phyloP scores from a whole-genome alignment of 108 stramenopile genomes.

The Stephanodiscus minutulus region DNA sequence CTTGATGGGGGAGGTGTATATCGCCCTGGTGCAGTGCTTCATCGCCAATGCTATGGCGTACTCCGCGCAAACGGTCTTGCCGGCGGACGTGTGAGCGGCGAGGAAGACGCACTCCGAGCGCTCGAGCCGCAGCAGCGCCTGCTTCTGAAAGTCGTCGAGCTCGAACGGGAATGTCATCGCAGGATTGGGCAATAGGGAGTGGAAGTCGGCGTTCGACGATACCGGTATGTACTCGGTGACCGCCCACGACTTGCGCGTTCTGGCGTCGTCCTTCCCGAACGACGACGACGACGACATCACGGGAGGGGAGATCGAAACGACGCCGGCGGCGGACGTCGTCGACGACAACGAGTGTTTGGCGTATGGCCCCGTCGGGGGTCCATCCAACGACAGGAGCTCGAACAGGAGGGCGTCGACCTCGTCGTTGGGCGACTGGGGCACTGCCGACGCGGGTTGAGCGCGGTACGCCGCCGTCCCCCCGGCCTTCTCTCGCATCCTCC shows the following conservation, averaged over 20 bases:
- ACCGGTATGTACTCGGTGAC: constrained; percentile 64
- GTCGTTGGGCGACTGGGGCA: constrained; percentile 21
- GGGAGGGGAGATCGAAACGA: constrained; percentile 41
- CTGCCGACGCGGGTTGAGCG: not conserved
- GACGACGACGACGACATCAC: constrained; percentile 10
- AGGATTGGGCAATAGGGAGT: constrained; percentile 70
- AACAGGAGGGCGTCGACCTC: constrained; percentile 67
- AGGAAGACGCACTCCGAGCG: constrained; percentile 88
- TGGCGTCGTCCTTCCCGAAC: constrained; percentile 25
- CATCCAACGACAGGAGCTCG: constrained; percentile 46
- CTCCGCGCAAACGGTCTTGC: constrained; percentile 94
- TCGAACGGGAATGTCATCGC: constrained; percentile 72
- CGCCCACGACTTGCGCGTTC: constrained; percentile 81
- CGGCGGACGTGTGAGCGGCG: constrained; percentile 93
- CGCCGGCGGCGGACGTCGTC: constrained; percentile 12
- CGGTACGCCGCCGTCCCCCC: constrained; percentile 18
- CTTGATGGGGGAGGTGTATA: constrained; percentile 95
- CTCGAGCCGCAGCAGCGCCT: constrained; percentile 86
- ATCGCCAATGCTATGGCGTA: constrained; percentile 88
- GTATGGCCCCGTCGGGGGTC: constrained; percentile 19
- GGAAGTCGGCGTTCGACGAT: constrained; percentile 65
- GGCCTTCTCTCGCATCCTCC: not conserved
- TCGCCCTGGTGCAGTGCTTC: constrained; percentile 73
- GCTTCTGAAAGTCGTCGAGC: constrained; percentile 93
- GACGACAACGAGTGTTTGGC: constrained; percentile 16